phyloP scores from a whole-genome alignment of 1,284 basidiomycete species.

The Apiotrichum gracile region DNA sequence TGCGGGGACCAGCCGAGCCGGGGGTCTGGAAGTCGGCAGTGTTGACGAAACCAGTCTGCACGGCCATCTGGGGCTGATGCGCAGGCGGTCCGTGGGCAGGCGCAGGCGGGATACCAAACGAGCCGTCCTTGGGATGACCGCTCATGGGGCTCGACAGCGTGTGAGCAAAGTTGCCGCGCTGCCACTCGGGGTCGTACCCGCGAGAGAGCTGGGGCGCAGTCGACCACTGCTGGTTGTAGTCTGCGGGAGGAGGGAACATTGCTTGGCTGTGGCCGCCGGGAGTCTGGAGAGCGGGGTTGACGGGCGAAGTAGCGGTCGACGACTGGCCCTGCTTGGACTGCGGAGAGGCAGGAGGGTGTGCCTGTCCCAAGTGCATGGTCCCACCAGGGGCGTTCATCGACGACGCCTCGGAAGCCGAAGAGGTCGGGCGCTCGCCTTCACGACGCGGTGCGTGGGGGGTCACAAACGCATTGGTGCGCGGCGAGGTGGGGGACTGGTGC shows the following conservation, averaged over 20 bases:
- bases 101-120: not conserved
- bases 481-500: not conserved
- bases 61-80: not conserved
- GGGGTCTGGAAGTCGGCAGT: not conserved
- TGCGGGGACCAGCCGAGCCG: not conserved
- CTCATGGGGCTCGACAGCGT: constrained; percentile 6
- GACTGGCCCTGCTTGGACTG: not conserved
- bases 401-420: not conserved
- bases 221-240: constrained; percentile 5
- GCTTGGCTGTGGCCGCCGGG: constrained; percentile 6
- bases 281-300: constrained; percentile 14
- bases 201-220: constrained; percentile 3
- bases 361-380: not conserved
- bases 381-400: not conserved
- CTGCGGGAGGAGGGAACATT: constrained; percentile 1
- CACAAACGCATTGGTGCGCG: constrained; percentile 2
- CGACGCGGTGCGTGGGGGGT: not conserved
- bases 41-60: not conserved
- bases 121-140: not conserved
- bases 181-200: constrained; percentile 3
- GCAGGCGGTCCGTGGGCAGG: not conserved
- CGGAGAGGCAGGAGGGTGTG: not conserved
- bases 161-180: constrained; percentile 4
- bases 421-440: constrained; percentile 1
- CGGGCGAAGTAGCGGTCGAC: constrained; percentile 8